Percentiles rank a stretch among this genome's conserved stretches.
phyloP scores from a whole-genome alignment of 2,329 filamentous ascomycete genomes.

The Aspergillus eucalypticola region DNA sequence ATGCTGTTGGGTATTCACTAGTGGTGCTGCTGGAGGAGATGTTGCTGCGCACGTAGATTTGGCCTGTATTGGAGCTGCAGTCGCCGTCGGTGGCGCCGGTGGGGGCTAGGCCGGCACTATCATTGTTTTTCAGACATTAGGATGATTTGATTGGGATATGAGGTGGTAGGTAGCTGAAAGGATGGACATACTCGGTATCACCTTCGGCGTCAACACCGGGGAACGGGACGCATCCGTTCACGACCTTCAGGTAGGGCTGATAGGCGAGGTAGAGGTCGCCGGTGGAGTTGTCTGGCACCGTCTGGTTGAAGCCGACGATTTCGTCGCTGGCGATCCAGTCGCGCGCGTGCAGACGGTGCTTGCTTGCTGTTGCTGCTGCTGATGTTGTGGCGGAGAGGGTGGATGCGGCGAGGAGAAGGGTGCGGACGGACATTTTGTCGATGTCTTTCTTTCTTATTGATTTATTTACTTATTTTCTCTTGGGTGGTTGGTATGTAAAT shows the following conservation, averaged over 20 bases:
- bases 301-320: slow-evolving; percentile 56
- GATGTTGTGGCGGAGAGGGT: background rate
- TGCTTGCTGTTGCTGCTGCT: background rate
- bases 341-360: slow-evolving; percentile 25
- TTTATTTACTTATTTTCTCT: too few relatives aligned
- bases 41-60: slow-evolving; percentile 52
- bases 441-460: background rate
- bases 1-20: slow-evolving; percentile 36
- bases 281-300: slow-evolving; percentile 50
- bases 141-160: too few relatives aligned
- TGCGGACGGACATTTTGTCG: slow-evolving; percentile 4
- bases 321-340: slow-evolving; percentile 48
- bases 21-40: background rate
- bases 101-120: slow-evolving; percentile 47
- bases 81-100: slow-evolving; percentile 41
- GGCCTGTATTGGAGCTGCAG: slow-evolving; percentile 50
- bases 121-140: too few relatives aligned
- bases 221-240: slow-evolving; percentile 64
- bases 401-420: slow-evolving; percentile 11
- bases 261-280: slow-evolving; percentile 57
- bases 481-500: background rate
- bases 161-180: too few relatives aligned
- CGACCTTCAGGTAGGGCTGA: slow-evolving; percentile 57
- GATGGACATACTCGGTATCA: slow-evolving; percentile 53
- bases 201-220: slow-evolving; percentile 61